Base-by-base conservation (phyloP, 352 stramenopile species). In the Elongisporangium undulatum region DNA sequence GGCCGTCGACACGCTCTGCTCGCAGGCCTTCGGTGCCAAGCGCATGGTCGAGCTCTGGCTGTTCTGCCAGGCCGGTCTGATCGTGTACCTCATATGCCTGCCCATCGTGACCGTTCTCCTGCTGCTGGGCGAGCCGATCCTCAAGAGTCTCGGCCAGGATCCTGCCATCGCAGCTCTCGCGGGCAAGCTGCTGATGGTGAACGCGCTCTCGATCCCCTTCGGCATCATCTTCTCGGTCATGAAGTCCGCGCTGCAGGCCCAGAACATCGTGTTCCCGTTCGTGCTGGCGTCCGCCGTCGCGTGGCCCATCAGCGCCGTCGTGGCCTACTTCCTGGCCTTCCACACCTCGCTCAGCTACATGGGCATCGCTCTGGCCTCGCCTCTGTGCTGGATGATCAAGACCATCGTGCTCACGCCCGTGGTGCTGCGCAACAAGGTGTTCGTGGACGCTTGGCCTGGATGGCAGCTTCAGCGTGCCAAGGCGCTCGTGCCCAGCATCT, bases 221-320 rank as follows among this genome's bases (percentile, higher is more conserved):
- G 71, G 63, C 20, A 75, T 89, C 61, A 56, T 79, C 51, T 87
- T 79, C 63, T 66, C 72, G 0, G 64, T 87, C n/a, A 58, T 79
- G 22, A 78, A 78, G 12, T 84, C 78, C 60, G 70, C 72, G 3
- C 56, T 90, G 7, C 76, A 89, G 59, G 74, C 78, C 3, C 81
- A 90, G 57, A 83, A 87, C 60, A 82, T 89, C n/a, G 75, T 85
- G 4, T 59, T 72, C 20, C 79, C 81, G 7, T 83, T 87, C 21
- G 68, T 82, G 3, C 4, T 72, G 24, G 60, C 68, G 16, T 77
- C 76, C 16, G n/a, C 78, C 9, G 56, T 75, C 20, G 72, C 75
- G 51, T 81, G 76, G 49, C 24, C 64, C 13, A 12, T 83, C 7
- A 84, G 67, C 39, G 61, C 77, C 12, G 59, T 68, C n/a, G 59